Conservation (phyloP, 1,284 basidiomycete species). For the Anthracocystis panici-leucophaei region DNA sequence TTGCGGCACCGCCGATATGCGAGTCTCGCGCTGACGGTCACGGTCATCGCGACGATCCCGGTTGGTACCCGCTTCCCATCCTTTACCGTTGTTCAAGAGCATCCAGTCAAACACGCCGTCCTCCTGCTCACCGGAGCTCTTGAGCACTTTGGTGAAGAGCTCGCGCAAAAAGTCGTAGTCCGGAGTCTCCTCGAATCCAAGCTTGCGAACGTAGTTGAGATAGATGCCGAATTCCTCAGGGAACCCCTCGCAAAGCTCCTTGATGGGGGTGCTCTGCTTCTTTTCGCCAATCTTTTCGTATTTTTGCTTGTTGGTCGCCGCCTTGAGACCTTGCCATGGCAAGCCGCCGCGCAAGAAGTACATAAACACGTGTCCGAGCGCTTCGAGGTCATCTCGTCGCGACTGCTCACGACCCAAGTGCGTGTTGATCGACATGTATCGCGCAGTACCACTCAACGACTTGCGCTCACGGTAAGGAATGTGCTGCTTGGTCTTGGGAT, state of each 20-base stretch:
- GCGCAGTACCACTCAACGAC: constrained; percentile 86
- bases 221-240: constrained; percentile 93
- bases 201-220: constrained; percentile 86
- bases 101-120: constrained; percentile 93
- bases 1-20: constrained; percentile 44
- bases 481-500: constrained; percentile 96
- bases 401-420: constrained; percentile 96
- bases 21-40: constrained; percentile 56
- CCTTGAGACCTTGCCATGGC: constrained; percentile 96
- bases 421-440: constrained; percentile 98
- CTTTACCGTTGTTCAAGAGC: constrained; percentile 87
- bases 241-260: constrained; percentile 91
- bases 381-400: constrained; percentile 91
- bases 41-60: constrained; percentile 66
- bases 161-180: constrained; percentile 96
- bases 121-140: constrained; percentile 86
- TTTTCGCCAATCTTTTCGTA: constrained; percentile 99
- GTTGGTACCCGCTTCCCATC: constrained; percentile 85
- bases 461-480: constrained; percentile 96
- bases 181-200: constrained; percentile 92
- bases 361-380: constrained; percentile 96
- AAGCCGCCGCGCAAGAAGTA: constrained; percentile 91
- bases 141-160: constrained; percentile 89
- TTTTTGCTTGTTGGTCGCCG: constrained; percentile 97
- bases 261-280: constrained; percentile 95